Base-by-base conservation (phyloP, 768 basidiomycete genomes). In the Boletus rufocinnamomeus region DNA sequence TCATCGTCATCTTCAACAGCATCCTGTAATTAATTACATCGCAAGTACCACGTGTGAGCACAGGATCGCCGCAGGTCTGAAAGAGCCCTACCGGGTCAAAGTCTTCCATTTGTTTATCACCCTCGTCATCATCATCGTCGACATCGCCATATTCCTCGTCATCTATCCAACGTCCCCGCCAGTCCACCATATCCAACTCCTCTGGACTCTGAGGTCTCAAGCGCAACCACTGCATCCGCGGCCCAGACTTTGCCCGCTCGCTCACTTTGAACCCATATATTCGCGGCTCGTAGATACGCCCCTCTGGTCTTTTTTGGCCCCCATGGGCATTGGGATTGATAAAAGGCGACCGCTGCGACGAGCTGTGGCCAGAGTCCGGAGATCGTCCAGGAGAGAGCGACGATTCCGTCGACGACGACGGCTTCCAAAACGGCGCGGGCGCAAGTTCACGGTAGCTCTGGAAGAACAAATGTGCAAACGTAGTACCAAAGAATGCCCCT, bases 401-500 rank as follows among this genome's bases (percentile, higher is more conserved):
- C 17, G 79, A 74, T 47, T 73, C 70, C 0, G 81, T 79, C 16
- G 82, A 81, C 2, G 83, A 74, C 14, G 81, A 78, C n/a, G 85
- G 82, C 63, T 89, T 91, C 84, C 85, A 95, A 77, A 94, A 98
- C 2, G 95, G 93, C 27, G 93, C 92, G 0, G 95, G 91, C 10
- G 93, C 86, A n/a, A 95, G 83, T 71, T 96, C 94, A 27, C 92
- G 91, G 77, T 96, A 98, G 61, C 91, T 95, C 71, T 98, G 95
- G 82, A 98, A 98, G 78, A 98, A 96, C 27, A 99, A 81, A 68
- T 98, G 95, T 2, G 95, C 82, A 73, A 99, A 99, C n/a, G 96
- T 98, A 0, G 96, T 98, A 23, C 97, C 97, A 77, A 99, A 99
- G 78, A 98, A 99, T 13, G 97, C 97, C 61, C 96, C 95, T 98